These are phyloP conservation scores for Pythium guiyangense DNA, from an alignment of 352 stramenopile species.

Conservation along the genomic window DNA sequence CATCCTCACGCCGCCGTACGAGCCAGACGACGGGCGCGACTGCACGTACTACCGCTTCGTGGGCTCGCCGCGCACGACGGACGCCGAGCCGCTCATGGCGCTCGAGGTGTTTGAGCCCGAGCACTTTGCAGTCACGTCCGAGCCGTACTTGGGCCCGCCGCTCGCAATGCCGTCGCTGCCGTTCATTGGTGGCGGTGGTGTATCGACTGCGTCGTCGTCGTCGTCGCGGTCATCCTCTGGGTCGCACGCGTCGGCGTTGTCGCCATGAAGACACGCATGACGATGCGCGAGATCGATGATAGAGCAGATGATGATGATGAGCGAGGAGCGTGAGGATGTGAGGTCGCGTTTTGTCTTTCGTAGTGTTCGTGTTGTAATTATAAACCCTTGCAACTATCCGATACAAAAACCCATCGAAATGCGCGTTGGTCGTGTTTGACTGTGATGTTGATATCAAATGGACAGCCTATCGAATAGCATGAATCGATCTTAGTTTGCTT, in stretches of 20 bases:
- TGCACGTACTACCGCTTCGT: slow-evolving; percentile 73
- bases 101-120: slow-evolving; percentile 48
- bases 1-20: slow-evolving; percentile 84
- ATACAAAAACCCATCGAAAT: no score
- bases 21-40: slow-evolving; percentile 53
- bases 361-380: no score
- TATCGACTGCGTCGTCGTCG: slow-evolving; percentile 1
- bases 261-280: background rate
- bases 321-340: no score
- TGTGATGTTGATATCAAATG: no score
- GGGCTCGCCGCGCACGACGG: slow-evolving; percentile 9
- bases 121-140: slow-evolving; percentile 50
- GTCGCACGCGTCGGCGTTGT: background rate
- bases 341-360: no score
- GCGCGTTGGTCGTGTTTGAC: no score
- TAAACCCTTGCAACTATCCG: no score
- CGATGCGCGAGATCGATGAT: no score
- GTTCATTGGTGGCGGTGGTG: background rate
- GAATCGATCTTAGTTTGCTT: no score
- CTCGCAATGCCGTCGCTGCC: slow-evolving; percentile 9
- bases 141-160: slow-evolving; percentile 42
- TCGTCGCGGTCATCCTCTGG: slow-evolving; percentile 9
- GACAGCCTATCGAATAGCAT: no score
- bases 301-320: no score
- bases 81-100: slow-evolving; percentile 11